These are phyloP conservation scores for Fusarium veterinarium DNA, from an alignment of 2,329 filamentous ascomycete genomes.

Conservation along the genomic window DNA sequence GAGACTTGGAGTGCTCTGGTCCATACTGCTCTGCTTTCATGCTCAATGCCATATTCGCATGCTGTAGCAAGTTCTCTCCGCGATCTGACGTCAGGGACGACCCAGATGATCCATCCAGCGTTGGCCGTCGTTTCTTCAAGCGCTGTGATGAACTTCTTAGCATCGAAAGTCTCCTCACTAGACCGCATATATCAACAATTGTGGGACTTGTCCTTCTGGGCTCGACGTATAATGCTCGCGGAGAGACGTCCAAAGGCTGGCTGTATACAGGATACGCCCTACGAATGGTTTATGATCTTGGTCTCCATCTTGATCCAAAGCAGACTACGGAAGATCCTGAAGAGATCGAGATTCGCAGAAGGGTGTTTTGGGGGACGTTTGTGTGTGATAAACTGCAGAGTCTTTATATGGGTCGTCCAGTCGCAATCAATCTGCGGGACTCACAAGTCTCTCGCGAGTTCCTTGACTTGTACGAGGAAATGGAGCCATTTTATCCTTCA, in stretches of 20 bases:
- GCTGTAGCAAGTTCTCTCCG: slow-evolving; percentile 11
- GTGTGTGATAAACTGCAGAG: slow-evolving; percentile 57
- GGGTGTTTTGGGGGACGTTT: slow-evolving; percentile 7
- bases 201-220: slow-evolving; percentile 5
- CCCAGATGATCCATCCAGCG: background rate
- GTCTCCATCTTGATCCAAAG: background rate
- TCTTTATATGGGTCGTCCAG: slow-evolving; percentile 9
- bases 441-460: slow-evolving; percentile 9
- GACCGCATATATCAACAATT: slow-evolving; percentile 6
- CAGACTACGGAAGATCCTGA: background rate
- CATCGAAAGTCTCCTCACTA: background rate
- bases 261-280: slow-evolving; percentile 1
- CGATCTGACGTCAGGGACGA: background rate
- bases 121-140: background rate
- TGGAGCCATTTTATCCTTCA: slow-evolving; percentile 3
- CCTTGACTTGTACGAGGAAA: slow-evolving; percentile 15
- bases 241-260: slow-evolving; percentile 20
- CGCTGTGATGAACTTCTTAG: slow-evolving; percentile 9
- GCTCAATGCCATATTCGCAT: slow-evolving; percentile 19
- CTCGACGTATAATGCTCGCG: slow-evolving; percentile 12
- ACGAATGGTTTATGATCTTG: slow-evolving; percentile 17
- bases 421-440: background rate
- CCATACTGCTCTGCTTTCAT: slow-evolving; percentile 8
- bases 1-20: slow-evolving; percentile 2
- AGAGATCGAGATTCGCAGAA: slow-evolving; percentile 8